Percentiles rank a stretch among this genome's conserved stretches.
phyloP scores from a whole-genome alignment of 1,284 basidiomycete genomes.

The Megacollybia platyphylla region DNA sequence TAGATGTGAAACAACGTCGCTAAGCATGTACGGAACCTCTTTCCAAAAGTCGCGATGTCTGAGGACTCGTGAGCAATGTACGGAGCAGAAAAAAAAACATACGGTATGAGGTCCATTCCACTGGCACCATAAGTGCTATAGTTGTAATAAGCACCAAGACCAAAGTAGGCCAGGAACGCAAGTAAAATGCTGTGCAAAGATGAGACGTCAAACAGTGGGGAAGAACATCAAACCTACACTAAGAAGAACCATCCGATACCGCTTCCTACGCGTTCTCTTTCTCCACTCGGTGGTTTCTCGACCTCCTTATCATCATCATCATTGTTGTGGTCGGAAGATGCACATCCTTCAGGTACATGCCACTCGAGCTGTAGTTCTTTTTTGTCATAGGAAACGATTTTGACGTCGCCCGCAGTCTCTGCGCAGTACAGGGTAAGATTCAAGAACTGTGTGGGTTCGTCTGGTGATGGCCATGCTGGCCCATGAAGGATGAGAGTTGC shows the following conservation, averaged over 20 bases:
- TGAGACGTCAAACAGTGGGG: constrained; percentile 1
- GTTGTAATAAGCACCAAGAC: constrained; percentile 70
- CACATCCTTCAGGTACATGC: constrained; percentile 41
- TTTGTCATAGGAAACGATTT: constrained; percentile 49
- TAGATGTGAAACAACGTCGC: constrained; percentile 63
- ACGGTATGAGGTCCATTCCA: constrained; percentile 73
- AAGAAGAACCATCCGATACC: constrained; percentile 78
- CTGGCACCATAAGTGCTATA: constrained; percentile 74
- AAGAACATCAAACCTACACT: constrained; percentile 35
- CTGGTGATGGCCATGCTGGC: constrained; percentile 39
- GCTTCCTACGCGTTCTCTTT: constrained; percentile 38
- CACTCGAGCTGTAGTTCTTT: constrained; percentile 44
- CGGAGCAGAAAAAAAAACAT: constrained; percentile 17
- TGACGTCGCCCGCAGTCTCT: constrained; percentile 27
- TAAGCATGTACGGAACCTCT: constrained; percentile 75
- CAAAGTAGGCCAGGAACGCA: constrained; percentile 56
- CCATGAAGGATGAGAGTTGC: constrained; percentile 52
- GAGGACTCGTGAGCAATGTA: constrained; percentile 5
- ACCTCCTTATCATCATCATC: constrained; percentile 19
- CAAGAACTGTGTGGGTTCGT: constrained; percentile 38
- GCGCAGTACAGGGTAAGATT: constrained; percentile 50
- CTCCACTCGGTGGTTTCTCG: constrained; percentile 11
- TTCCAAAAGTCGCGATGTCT: constrained; percentile 83
- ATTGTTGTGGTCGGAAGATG: constrained; percentile 15
- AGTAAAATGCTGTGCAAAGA: constrained; percentile 41